Evolutionary conservation across 129 eudicot genomes (phyloP), one percentile per base, ranked within the genome.

Genomic region (Flaveria robusta): DNA sequence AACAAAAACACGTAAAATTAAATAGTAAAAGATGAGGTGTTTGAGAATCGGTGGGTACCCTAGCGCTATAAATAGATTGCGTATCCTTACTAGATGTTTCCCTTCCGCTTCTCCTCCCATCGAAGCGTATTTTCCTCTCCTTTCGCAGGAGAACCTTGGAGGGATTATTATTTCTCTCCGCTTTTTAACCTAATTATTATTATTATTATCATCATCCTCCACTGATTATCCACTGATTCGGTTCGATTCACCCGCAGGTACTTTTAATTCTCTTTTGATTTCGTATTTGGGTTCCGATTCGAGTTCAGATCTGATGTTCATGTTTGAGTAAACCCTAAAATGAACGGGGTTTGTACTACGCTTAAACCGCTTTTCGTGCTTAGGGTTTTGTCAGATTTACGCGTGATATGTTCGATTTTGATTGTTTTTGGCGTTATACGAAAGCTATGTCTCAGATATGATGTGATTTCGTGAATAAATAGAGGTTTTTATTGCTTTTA

Each of bases 121-220:
- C 69, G 81, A 77, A 76, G 88, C 88, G 79, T 52, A 26, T 71
- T 75, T 81, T 74, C 83, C 83, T 82, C 89, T 85, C 86, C n/a
- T n/a, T n/a, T n/a, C 66, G n/a, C 50, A 19, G 72, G 42, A 31
- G 7, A 34, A 65, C 16, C 45, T 83, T 29, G 39, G n/a, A 37
- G 31, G 39, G n/a, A 37, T 22, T 54, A 75, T 55, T 20, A 37
- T 16, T 5, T 58, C 46, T 68, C 34, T 24, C 47, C 41, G 10
- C 42, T 58, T 14, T 14, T 16, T 18, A 80, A 45, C 75, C 60
- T 27, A 54, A 37, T 72, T 69, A 2, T 71, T 34, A 34, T 34
- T 0, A 34, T 31, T 31, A 31, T 34, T 34, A 5, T 34, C 9
- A 8, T 43, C 49, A 43, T n/a, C n/a, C n/a, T n/a, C n/a, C n/a